A percentile compares a stretch with the other conserved stretches of the same genome.
Evolutionary conservation across 805 yeast species (phyloP).

Genomic region (Metschnikowia baotianmanensis): DNA sequence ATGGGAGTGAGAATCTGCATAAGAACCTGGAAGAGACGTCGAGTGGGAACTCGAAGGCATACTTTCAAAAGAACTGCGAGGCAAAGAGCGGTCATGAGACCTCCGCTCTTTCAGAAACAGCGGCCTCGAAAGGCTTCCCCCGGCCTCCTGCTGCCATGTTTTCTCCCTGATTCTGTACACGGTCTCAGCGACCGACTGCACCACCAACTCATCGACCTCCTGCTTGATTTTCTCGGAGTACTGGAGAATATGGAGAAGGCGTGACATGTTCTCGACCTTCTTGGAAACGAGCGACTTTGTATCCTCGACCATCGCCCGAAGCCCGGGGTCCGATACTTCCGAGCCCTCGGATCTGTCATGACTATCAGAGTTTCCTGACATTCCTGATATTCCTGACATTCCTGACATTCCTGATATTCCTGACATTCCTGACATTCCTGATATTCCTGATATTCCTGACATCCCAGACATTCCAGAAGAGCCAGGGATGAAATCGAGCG

Average conservation of each 20-base stretch:
- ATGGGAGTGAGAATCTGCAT: no score
- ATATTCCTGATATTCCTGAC: no score
- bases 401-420: no score
- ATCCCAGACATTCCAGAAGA: no score
- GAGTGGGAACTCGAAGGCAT: no score
- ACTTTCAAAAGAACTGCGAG: no score
- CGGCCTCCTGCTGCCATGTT: constrained; percentile 18
- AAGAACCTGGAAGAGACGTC: no score
- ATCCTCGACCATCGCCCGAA: constrained; percentile 60
- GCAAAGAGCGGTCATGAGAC: background rate
- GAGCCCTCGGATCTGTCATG: no score
- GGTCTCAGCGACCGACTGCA: constrained; percentile 61
- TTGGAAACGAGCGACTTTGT: constrained; percentile 58
- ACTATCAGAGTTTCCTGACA: no score
- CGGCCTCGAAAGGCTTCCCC: constrained; percentile 2
- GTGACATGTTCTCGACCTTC: constrained; percentile 65
- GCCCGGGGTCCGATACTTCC: constrained; percentile 61
- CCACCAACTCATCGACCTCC: constrained; percentile 72
- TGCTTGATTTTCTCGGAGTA: constrained; percentile 73
- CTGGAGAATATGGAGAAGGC: constrained; percentile 71
- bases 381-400: no score
- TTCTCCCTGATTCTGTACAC: constrained; percentile 50
- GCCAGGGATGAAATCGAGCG: no score
- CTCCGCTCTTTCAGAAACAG: constrained; percentile 2
- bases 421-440: no score